Conservation (phyloP, 179 eudicot genomes). For the Vitellaria paradoxa region DNA sequence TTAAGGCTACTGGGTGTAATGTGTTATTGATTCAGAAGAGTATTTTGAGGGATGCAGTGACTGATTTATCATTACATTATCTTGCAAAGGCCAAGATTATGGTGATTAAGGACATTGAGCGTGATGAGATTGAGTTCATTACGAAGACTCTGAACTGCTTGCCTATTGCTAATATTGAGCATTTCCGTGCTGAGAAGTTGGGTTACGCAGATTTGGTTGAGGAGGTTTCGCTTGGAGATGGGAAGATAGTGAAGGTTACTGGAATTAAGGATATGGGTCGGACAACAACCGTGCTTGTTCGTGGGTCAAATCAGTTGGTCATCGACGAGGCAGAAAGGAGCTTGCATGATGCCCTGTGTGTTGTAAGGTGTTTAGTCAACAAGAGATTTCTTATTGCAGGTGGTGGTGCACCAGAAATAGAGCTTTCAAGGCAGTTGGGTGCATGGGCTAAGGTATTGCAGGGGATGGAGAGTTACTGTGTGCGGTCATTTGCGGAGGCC, state of each 20-base stretch:
- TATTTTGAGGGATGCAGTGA: slow-evolving; percentile 96
- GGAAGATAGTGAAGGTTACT: slow-evolving; percentile 83
- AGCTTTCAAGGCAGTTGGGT: slow-evolving; percentile 90
- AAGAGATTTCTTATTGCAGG: slow-evolving; percentile 95
- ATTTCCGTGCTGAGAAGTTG: slow-evolving; percentile 88
- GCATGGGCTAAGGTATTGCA: slow-evolving; percentile 95
- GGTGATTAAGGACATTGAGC: slow-evolving; percentile 93
- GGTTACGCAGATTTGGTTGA: slow-evolving; percentile 92
- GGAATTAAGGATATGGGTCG: slow-evolving; percentile 97
- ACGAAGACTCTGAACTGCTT: slow-evolving; percentile 93
- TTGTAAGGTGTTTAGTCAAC: slow-evolving; percentile 91
- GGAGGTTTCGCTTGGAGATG: slow-evolving; percentile 83
- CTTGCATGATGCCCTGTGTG: slow-evolving; percentile 96
- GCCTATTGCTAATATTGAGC: slow-evolving; percentile 92
- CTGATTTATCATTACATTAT: slow-evolving; percentile 91
- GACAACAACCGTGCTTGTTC: slow-evolving; percentile 82
- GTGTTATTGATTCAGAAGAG: slow-evolving; percentile 97
- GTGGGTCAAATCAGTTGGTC: slow-evolving; percentile 91
- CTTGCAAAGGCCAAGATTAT: slow-evolving; percentile 93
- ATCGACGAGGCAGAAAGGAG: slow-evolving; percentile 98
- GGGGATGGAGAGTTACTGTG: slow-evolving; percentile 96
- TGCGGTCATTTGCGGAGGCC: slow-evolving; percentile 91
- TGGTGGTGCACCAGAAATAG: slow-evolving; percentile 99
- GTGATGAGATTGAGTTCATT: slow-evolving; percentile 98
- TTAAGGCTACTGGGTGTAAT: slow-evolving; percentile 90